phyloP scores from a whole-genome alignment of 176 grass and related monocot genomes.

The Echinochloa phyllopogon region DNA sequence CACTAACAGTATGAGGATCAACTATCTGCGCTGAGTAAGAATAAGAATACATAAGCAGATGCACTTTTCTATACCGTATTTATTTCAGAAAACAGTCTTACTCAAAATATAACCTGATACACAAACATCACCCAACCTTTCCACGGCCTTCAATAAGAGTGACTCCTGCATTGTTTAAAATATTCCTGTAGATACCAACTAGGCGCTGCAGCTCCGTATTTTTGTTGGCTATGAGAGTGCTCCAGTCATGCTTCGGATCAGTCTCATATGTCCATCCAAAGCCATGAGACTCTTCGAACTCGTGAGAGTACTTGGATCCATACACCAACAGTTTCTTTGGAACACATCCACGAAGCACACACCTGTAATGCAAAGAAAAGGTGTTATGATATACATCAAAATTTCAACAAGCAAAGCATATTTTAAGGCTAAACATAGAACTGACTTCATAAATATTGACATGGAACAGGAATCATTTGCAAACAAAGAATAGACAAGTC shows the following conservation, averaged over 20 bases:
- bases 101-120: constrained; percentile 39
- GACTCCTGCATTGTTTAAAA: constrained; percentile 68
- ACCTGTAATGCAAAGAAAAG: constrained; percentile 47
- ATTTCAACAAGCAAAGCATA: constrained; percentile 8
- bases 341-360: constrained; percentile 76
- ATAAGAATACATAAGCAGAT: constrained; percentile 33
- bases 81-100: constrained; percentile 14
- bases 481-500: neutral
- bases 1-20: constrained; percentile 70
- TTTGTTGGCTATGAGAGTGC: constrained; percentile 83
- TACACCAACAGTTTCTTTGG: constrained; percentile 85
- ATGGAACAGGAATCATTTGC: constrained; percentile 7
- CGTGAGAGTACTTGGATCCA: constrained; percentile 74
- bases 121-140: constrained; percentile 60
- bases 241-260: constrained; percentile 81
- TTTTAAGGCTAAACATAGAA: neutral
- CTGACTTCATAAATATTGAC: neutral
- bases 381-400: neutral
- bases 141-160: constrained; percentile 85
- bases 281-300: constrained; percentile 73
- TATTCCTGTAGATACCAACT: constrained; percentile 71
- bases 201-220: constrained; percentile 80
- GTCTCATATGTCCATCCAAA: constrained; percentile 82
- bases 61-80: neutral
- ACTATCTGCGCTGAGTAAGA: constrained; percentile 61